Conservation (phyloP, 306 rosid genomes). For the Urtica urens region DNA sequence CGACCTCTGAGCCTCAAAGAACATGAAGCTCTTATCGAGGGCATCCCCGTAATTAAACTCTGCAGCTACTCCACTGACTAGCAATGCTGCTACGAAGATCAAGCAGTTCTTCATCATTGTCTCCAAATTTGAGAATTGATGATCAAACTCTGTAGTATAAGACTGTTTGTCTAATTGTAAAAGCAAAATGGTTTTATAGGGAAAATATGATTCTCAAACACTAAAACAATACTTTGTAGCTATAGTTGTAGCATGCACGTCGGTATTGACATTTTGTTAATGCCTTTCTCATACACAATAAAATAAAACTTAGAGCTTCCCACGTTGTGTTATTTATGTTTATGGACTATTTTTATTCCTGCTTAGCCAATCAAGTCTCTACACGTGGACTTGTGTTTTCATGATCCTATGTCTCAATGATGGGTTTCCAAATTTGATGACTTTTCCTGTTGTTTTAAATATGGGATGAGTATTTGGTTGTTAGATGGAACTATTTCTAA, state of each 20-base stretch:
- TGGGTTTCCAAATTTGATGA: slow-evolving; percentile 9
- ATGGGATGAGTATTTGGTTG: background rate
- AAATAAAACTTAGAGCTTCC: slow-evolving; percentile 50
- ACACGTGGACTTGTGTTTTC: slow-evolving; percentile 14
- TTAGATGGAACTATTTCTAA: background rate
- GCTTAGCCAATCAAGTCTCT: slow-evolving; percentile 1
- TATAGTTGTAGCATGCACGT: slow-evolving; percentile 52
- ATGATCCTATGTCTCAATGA: background rate
- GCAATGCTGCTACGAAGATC: slow-evolving; percentile 19
- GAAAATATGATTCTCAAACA: background rate
- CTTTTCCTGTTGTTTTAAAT: background rate
- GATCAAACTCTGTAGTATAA: background rate
- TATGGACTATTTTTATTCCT: background rate
- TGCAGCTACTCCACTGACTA: slow-evolving; percentile 14
- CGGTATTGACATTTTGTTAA: slow-evolving; percentile 3
- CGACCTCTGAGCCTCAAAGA: slow-evolving; percentile 74
- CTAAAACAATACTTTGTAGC: no score
- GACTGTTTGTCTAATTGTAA: background rate
- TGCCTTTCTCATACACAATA: background rate
- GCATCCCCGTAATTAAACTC: slow-evolving; percentile 57
- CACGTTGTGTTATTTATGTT: slow-evolving; percentile 32
- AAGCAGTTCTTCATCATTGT: slow-evolving; percentile 27
- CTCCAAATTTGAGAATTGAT: background rate
- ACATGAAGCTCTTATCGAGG: slow-evolving; percentile 61
- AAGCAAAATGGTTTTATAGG: background rate